These are phyloP conservation scores for Fusarium pseudocircinatum DNA, from an alignment of 2,329 filamentous ascomycete genomes.

Conservation along the genomic window DNA sequence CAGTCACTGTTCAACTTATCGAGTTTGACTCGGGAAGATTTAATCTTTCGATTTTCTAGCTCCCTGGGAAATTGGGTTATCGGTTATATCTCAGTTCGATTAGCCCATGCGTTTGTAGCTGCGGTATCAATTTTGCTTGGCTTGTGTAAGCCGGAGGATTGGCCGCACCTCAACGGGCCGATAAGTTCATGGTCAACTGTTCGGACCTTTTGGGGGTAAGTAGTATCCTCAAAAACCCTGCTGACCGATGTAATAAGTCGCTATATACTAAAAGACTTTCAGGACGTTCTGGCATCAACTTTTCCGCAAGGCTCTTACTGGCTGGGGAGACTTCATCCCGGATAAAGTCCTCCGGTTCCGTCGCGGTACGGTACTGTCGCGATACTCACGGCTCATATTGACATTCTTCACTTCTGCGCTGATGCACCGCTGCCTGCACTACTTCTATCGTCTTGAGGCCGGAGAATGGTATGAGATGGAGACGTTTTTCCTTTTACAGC, in stretches of 20 bases:
- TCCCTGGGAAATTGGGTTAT: background rate
- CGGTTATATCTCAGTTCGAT: background rate
- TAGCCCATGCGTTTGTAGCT: background rate
- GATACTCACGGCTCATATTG: background rate
- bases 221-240: fast-evolving
- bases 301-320: background rate
- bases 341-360: background rate
- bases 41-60: background rate
- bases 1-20: background rate
- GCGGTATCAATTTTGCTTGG: background rate
- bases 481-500: background rate
- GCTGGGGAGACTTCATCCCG: background rate
- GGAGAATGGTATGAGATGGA: background rate
- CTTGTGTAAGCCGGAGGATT: background rate
- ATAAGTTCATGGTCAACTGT: background rate
- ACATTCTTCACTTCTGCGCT: background rate
- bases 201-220: slow-evolving; percentile 12
- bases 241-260: fast-evolving
- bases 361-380: background rate
- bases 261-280: fast-evolving
- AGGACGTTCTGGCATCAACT: slow-evolving; percentile 12
- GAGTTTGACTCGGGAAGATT: background rate
- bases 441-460: background rate
- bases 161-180: background rate
- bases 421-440: background rate